A percentile compares a stretch with the other conserved stretches of the same genome.
Evolutionary conservation across 441 rosid species (phyloP).

Genomic region (Erodium texanum): DNA sequence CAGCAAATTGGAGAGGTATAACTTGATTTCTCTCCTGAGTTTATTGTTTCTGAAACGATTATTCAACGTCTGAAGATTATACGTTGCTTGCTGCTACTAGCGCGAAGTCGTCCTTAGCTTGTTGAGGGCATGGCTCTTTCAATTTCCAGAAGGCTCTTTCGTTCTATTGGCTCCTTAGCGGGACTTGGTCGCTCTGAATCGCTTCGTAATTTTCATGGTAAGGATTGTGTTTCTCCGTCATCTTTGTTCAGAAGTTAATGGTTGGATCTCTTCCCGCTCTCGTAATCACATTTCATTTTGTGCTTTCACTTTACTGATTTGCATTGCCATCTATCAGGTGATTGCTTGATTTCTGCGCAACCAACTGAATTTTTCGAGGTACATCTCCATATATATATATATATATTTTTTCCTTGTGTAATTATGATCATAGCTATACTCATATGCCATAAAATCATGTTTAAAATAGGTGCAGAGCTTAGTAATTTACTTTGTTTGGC

Average conservation of each 20-base stretch:
- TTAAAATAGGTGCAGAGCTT: too few species aligned
- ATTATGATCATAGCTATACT: not conserved
- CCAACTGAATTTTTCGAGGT: slow-evolving; percentile 28
- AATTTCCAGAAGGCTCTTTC: slow-evolving; percentile 34
- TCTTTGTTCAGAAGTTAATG: not conserved
- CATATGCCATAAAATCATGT: too few species aligned
- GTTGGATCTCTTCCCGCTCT: not conserved
- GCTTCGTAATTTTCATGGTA: slow-evolving; percentile 23
- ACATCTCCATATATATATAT: not conserved
- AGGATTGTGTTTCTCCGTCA: not conserved
- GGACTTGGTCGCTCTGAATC: slow-evolving; percentile 17
- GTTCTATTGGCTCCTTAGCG: slow-evolving; percentile 33
- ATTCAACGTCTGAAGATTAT: too few species aligned
- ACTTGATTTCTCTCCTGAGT: too few species aligned
- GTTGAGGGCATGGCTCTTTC: slow-evolving; percentile 38
- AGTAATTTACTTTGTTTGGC: too few species aligned
- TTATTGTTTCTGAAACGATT: too few species aligned
- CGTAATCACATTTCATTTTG: too few species aligned
- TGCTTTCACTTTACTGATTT: slow-evolving; percentile 11
- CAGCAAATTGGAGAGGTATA: too few species aligned
- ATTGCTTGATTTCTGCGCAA: slow-evolving; percentile 16
- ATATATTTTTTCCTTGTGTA: not conserved
- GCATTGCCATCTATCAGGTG: slow-evolving; percentile 7
- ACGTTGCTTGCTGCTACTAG: too few species aligned
- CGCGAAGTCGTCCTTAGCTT: too few species aligned